Percentiles rank a stretch among this genome's conserved stretches.
phyloP scores from a whole-genome alignment of 2,329 filamentous ascomycete genomes.

The Xylariaceae sp. region DNA sequence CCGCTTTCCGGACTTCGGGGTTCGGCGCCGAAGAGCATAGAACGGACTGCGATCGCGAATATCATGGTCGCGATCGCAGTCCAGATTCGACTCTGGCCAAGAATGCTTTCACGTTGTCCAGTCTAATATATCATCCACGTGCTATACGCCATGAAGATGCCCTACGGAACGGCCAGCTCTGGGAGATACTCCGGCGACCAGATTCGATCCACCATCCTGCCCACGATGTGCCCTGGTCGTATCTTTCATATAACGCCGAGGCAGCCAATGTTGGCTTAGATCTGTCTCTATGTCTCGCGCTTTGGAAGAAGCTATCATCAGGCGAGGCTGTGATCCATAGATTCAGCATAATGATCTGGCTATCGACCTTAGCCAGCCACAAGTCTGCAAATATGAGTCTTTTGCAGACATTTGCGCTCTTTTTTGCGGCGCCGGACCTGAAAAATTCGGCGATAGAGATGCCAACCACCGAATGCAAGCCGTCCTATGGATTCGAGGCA shows the following conservation, averaged over 20 bases:
- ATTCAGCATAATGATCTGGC: conserved; percentile 13
- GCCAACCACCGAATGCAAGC: neutral
- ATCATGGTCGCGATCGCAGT: conserved; percentile 6
- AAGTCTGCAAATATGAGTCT: neutral
- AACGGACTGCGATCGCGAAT: neutral
- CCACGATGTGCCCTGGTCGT: neutral
- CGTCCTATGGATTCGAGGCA: conserved; percentile 4
- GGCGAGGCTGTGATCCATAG: neutral
- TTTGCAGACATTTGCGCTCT: conserved; percentile 7
- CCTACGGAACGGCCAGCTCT: neutral
- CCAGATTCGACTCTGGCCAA: conserved; percentile 1
- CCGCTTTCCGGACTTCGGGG: conserved; percentile 5
- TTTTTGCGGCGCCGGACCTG: neutral
- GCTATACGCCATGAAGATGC: conserved; percentile 4
- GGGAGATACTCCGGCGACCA: neutral
- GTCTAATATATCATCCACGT: neutral
- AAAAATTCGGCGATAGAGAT: neutral
- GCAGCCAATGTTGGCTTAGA: conserved; percentile 5
- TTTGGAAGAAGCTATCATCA: conserved; percentile 7
- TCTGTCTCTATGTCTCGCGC: neutral
- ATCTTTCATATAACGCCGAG: conserved; percentile 5
- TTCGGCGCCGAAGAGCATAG: conserved; percentile 14
- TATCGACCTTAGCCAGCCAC: conserved; percentile 7
- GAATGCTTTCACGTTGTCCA: conserved; percentile 8
- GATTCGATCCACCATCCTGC: neutral